Base-by-base conservation (phyloP, 257 asterid species). In the Nicotiana sylvestris region DNA sequence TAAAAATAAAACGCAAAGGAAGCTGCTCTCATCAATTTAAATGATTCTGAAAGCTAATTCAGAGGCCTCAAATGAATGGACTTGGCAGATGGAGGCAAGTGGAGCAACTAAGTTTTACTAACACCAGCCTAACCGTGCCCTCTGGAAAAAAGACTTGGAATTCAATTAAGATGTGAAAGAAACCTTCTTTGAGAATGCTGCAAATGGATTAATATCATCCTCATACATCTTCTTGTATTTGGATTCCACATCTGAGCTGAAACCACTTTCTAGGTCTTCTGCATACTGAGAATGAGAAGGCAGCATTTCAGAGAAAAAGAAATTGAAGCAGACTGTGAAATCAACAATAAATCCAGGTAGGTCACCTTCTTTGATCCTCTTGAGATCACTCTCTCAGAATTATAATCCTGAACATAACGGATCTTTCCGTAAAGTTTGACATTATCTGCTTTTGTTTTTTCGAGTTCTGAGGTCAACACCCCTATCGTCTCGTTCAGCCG, bases 141-240 rank as follows among this genome's bases (percentile, higher is more conserved):
- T 33, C 15, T 8, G 29, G 76, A 39, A 35, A 17, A 67, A 33
- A 35, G 16, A 32, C 74, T 32, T 32, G 74, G 49, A 33, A 67
- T 2, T 17, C 53, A 9, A 67, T 67, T 67, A 67, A 67, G 29
- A 67, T 66, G 27, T 16, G 76, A 82, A 53, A 32, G 81, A 76
- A 66, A 94, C 99, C 99, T 92, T 96, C 84, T 90, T 93, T 6
- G 97, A 92, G 86, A 96, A 94, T 82, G 97, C 99, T 65, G 98
- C 97, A 91, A 96, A 96, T 70, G 98, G 99, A 89, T 94, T 96
- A 66, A 93, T 96, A 82, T 94, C 97, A 18, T 94, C 99, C 86
- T 96, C 99, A 6, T 96, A 96, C 86, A 96, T 94, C 89, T 96
- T 96, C 88, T 94, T 94, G 84, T 96, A 96, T 92, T 96, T 96